Conservation (phyloP, 225 moss, liverwort and hornwort genomes). For the Marchantia polymorpha region DNA sequence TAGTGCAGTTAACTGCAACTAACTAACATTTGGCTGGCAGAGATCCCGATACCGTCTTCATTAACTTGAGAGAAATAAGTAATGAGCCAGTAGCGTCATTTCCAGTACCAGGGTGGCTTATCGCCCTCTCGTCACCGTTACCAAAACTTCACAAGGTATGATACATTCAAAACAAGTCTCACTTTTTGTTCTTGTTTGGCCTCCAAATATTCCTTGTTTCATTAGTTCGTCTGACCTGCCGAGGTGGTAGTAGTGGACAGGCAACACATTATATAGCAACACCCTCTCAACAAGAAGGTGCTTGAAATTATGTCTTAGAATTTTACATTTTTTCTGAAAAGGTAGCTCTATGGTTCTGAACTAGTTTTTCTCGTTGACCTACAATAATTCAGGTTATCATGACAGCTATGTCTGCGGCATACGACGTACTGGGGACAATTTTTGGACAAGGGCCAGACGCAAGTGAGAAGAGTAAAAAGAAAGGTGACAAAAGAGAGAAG, state of each 20-base stretch:
- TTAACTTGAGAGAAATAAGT: conserved; percentile 31
- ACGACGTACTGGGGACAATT: conserved; percentile 53
- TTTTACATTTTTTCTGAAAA: background rate
- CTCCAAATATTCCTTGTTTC: no score
- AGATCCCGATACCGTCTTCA: conserved; percentile 28
- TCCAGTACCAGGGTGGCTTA: conserved; percentile 70
- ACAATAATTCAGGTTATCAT: conserved; percentile 45
- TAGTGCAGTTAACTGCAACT: no score
- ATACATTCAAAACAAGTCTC: background rate
- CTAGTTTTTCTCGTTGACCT: no score
- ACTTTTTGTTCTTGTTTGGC: no score
- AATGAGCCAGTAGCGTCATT: conserved; percentile 49
- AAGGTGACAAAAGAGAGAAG: conserved; percentile 23
- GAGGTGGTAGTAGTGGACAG: no score
- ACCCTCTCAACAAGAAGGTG: no score
- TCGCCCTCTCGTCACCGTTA: conserved; percentile 51
- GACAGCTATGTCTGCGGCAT: conserved; percentile 56
- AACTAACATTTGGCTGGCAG: no score
- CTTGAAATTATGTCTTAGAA: background rate
- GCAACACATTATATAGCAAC: background rate
- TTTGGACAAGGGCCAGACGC: conserved; percentile 45
- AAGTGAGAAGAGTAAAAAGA: conserved; percentile 23
- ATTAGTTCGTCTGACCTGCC: no score
- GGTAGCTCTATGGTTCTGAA: background rate
- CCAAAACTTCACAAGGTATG: conserved; percentile 62